Percentiles rank a stretch among this genome's conserved stretches.
Conservation (phyloP, 257 asterid genomes). For the Salvia rosmarinus region DNA sequence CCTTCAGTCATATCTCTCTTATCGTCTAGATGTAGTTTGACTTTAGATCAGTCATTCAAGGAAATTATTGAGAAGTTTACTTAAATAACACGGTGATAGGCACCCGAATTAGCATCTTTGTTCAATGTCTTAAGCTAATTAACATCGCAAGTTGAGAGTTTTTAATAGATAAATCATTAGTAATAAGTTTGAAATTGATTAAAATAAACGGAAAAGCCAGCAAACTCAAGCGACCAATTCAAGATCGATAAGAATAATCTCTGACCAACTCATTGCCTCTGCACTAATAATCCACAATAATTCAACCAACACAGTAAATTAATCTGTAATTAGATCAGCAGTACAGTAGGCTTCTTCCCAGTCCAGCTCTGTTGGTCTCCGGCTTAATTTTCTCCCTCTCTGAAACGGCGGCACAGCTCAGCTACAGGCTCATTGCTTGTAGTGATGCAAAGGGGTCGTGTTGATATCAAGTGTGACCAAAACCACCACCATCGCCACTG, state of each 20-base stretch:
- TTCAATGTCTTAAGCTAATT: not conserved
- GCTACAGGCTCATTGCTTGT: conserved; percentile 1
- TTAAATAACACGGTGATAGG: no score
- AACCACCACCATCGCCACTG: conserved; percentile 48
- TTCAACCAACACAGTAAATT: not conserved
- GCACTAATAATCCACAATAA: not conserved
- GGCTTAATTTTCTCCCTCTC: not conserved
- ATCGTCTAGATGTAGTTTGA: not conserved
- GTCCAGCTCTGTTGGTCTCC: not conserved
- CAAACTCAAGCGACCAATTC: not conserved
- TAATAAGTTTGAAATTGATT: not conserved
- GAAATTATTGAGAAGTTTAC: not conserved
- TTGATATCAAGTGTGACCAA: conserved; percentile 52
- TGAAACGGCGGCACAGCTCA: no score
- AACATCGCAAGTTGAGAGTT: not conserved
- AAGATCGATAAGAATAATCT: not conserved
- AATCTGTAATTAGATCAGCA: not conserved
- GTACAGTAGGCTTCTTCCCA: no score
- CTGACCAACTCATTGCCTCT: not conserved
- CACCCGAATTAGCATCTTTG: no score
- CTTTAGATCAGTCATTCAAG: not conserved
- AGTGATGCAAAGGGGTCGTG: conserved; percentile 44
- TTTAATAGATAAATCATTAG: not conserved
- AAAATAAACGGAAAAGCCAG: not conserved
- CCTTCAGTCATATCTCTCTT: not conserved